A percentile compares a stretch with the other conserved stretches of the same genome.
phyloP scores from a whole-genome alignment of 192 early-diverging fungal species.

The Physocladia obscura region DNA sequence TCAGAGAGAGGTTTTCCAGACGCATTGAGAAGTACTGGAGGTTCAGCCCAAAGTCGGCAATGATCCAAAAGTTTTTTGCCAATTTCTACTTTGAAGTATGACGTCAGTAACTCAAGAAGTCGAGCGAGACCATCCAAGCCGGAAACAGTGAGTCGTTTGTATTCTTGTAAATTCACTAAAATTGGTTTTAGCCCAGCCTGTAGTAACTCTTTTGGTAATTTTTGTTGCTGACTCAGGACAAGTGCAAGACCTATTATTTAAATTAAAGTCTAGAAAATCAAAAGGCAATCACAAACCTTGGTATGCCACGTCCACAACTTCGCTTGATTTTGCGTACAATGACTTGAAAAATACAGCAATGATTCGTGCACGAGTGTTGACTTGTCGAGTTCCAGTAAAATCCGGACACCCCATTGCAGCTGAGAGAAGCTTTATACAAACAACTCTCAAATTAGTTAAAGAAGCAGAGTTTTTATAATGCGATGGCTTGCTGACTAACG shows the following conservation, averaged over 20 bases:
- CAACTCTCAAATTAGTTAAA: conserved; percentile 84
- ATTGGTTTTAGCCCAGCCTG: conserved; percentile 96
- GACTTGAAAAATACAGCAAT: conserved; percentile 98
- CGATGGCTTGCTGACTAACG: conserved; percentile 77
- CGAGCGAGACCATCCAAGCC: conserved; percentile 93
- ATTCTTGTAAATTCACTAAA: conserved; percentile 89
- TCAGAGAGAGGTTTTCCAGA: conserved; percentile 83
- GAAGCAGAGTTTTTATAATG: conserved; percentile 80
- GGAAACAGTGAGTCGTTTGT: conserved; percentile 88
- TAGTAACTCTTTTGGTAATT: conserved; percentile 90
- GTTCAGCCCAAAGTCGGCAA: conserved; percentile 88
- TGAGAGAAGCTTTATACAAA: conserved; percentile 94
- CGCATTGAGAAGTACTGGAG: conserved; percentile 75
- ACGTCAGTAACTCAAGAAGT: conserved; percentile 87
- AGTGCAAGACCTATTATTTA: conserved; percentile 66
- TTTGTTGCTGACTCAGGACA: conserved; percentile 77
- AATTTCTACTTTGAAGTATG: conserved; percentile 97
- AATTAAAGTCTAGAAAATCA: conserved; percentile 1
- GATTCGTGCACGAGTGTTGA: conserved; percentile 80
- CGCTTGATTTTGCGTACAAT: conserved; percentile 90
- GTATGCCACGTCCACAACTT: conserved; percentile 93
- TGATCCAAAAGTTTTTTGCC: conserved; percentile 98
- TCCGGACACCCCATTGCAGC: conserved; percentile 90
- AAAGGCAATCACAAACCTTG: conserved; percentile 50
- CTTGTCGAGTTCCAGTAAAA: conserved; percentile 71